Base-by-base conservation (phyloP, 139 green algal species). In the Chlorokybus atmophyticus region DNA sequence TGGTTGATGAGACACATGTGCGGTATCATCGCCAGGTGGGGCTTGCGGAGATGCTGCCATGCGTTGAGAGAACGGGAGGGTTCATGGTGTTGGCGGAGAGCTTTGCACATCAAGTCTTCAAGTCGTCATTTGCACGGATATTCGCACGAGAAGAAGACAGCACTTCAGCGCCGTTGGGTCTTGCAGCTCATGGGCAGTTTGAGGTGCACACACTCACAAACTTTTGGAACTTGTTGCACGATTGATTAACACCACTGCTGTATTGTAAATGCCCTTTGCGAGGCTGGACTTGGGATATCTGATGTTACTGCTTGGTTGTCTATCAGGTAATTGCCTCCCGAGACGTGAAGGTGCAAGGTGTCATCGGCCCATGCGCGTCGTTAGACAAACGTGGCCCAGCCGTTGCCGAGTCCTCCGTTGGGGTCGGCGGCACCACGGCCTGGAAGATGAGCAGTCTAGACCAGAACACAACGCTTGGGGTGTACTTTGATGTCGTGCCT, bases 1-100 rank as follows among this genome's bases (percentile, higher is more conserved):
- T 44, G 38, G 10, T 14, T 14, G 10, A 14, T 44, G 38, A n/a
- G 21, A 10, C 6, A 5, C 6, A 35, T 52, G 44, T 26, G 6
- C 44, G 19, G 19, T 47, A 40, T 14, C 7, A 1, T 8, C 4
- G 50, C 55, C 87, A 95, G 78, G 85, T 93, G 17, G 89, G 89
- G n/a, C 66, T 96, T 32, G 79, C 81, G 1, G 89, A 97, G 74
- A 97, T 97, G 89, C 87, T 93, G 66, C 69, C 75, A 19, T 70
- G 70, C 14, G 75, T 93, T 42, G 85, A 95, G 68, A 64, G 49
- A 35, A 93, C 83, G 6, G 89, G 89, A 32, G 89, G 89, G 30
- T 58, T 94, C 31, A 67, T 85, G 14, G 84, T 96, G 47, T 82
- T 94, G 59, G 81, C 85, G 0, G 88, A 81, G 80, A 87, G 76